Conservation (phyloP, 2,329 filamentous ascomycete genomes). For the Diaporthe sp. region DNA sequence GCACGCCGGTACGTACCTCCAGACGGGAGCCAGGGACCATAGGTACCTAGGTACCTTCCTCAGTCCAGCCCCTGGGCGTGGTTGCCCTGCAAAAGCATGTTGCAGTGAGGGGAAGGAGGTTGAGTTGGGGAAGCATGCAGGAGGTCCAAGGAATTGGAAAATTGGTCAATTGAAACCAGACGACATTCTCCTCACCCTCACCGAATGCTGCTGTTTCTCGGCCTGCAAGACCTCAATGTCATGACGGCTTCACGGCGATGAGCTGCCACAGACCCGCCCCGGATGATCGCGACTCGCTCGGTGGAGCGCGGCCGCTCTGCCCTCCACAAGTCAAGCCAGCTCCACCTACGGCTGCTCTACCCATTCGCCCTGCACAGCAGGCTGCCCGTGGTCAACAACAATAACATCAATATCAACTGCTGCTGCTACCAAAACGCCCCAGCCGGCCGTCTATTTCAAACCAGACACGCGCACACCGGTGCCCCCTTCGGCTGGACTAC, state of each 20-base stretch:
- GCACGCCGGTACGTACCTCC: constrained; percentile 6
- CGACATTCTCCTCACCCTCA: background rate
- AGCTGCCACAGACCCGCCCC: constrained; percentile 34
- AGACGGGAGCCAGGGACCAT: background rate
- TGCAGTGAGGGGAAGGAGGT: constrained; percentile 10
- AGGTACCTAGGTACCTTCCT: constrained; percentile 2
- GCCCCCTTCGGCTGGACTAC: background rate
- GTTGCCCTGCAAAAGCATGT: constrained; percentile 20
- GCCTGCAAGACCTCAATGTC: background rate
- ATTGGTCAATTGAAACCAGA: background rate
- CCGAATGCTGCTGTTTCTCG: background rate
- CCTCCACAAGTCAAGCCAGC: constrained; percentile 30
- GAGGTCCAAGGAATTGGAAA: background rate
- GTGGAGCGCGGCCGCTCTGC: constrained; percentile 33
- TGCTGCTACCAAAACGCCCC: background rate
- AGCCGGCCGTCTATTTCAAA: background rate
- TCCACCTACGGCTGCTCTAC: background rate
- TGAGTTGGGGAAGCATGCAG: constrained; percentile 6
- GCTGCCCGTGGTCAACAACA: background rate
- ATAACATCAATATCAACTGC: background rate
- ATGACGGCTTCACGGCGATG: constrained; percentile 29
- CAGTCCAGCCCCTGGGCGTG: background rate
- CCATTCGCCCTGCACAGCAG: background rate
- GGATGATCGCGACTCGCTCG: constrained; percentile 40
- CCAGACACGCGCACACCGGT: background rate